Evolutionary conservation across 2,329 filamentous ascomycete species (phyloP).

Genomic region (Fusarium phyllophilum): DNA sequence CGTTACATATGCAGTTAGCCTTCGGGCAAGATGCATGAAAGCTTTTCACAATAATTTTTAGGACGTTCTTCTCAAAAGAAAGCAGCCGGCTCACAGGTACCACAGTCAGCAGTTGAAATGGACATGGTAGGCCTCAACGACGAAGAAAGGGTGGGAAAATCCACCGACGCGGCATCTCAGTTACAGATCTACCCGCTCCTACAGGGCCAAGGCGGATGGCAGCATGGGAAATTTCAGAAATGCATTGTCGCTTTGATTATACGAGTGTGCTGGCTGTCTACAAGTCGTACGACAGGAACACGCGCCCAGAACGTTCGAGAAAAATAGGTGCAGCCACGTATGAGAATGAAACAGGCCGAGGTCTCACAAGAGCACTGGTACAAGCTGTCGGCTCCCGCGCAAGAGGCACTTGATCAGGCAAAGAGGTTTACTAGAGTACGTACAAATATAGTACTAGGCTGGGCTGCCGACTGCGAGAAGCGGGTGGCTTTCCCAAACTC

Average conservation of each 20-base stretch:
- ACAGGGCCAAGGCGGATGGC: conserved; percentile 6
- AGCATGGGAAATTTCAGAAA: conserved; percentile 16
- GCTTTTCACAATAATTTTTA: conserved; percentile 19
- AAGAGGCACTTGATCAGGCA: conserved; percentile 7
- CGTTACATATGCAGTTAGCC: conserved; percentile 35
- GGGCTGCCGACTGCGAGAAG: conserved; percentile 6
- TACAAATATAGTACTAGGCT: conserved; percentile 12
- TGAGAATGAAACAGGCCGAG: conserved; percentile 26
- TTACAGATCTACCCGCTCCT: conserved; percentile 1
- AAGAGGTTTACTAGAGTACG: conserved; percentile 12
- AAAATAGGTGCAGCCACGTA: conserved; percentile 38
- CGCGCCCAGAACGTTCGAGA: conserved; percentile 37
- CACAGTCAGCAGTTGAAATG: conserved; percentile 2
- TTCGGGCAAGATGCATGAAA: conserved; percentile 22
- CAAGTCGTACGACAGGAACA: conserved; percentile 30
- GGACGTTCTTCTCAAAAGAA: conserved; percentile 7
- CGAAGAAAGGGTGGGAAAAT: conserved; percentile 11
- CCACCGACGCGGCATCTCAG: not conserved
- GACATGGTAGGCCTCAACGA: conserved; percentile 26
- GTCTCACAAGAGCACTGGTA: conserved; percentile 12
- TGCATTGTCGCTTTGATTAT: conserved; percentile 21
- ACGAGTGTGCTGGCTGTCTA: conserved; percentile 15
- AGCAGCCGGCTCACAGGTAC: not conserved
- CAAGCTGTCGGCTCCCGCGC: conserved; percentile 16
- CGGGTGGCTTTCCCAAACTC: conserved; percentile 30